Base-by-base conservation (phyloP, 2,329 filamentous ascomycete species). In the Pyrenochaeta sp. region DNA sequence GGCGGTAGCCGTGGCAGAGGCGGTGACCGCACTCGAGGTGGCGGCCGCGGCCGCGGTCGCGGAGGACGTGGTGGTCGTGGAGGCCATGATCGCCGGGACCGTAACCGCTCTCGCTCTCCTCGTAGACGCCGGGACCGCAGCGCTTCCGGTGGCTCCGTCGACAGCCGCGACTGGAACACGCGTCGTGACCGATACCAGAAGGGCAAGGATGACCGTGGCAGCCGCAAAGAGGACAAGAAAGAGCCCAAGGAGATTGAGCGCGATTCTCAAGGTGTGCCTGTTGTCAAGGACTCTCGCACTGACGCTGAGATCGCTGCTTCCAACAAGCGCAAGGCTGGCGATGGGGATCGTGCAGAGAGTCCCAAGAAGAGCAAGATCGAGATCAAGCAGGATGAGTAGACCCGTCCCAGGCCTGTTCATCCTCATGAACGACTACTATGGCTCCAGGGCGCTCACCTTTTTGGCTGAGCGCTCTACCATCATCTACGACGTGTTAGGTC, bases 361-460 rank as follows among this genome's bases (percentile, higher is more conserved):
- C 53, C 66, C 45, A 76, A 76, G 72, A 74, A 75, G 65, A 61
- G 61, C 56, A 76, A 75, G 71, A 40, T 75, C n/a, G 68, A 71
- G 65, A 69, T 75, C 63, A 73, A 73, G 68, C 66, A 74, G 56
- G 73, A 75, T 45, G 71, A 67, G 47, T 74, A 65, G 52, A 56
- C 19, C 32, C 10, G 24, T 19, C 5, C 39, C 19, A 22, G 15
- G 19, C 19, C 28, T 19, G 22, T 22, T 22, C n/a, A 13, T 45
- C 6, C 19, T 10, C 5, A 19, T 19, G 19, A 13, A 24, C 12
- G 5, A 39, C 30, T 22, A 28, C 47, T 50, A 24, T 39, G 32
- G 22, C 24, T 49, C 8, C 7, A 22, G 39, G 10, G 5, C 22
- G 6, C n/a, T 42, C 36, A 1, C n/a, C 13, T 13, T 4, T 19